Evolutionary conservation across 192 early-diverging fungal species (phyloP).

Genomic region (Spinellus fusiger): DNA sequence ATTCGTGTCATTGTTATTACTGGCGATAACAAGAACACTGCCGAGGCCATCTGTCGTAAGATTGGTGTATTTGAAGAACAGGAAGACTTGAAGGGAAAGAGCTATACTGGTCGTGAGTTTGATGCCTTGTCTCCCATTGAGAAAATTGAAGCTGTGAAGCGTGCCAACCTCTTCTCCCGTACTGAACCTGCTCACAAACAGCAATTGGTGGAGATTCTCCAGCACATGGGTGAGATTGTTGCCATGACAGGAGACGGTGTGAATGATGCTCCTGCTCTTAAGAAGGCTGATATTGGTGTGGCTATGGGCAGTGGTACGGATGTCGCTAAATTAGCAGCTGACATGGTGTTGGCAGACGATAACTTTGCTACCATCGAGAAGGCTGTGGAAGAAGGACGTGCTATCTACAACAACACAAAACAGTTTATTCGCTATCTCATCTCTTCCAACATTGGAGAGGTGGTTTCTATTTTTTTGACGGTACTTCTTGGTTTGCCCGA

Average conservation of each 20-base stretch:
- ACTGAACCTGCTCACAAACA: conserved; percentile 95
- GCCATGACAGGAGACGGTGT: conserved; percentile 99
- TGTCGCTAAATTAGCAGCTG: conserved; percentile 95
- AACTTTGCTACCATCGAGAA: conserved; percentile 98
- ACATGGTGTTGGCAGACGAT: conserved; percentile 97
- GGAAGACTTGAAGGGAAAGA: conserved; percentile 59
- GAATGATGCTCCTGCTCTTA: conserved; percentile 96
- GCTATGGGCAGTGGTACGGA: conserved; percentile 99
- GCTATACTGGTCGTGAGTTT: conserved; percentile 94
- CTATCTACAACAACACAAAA: conserved; percentile 99
- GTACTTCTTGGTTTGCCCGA: conserved; percentile 96
- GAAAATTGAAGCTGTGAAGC: conserved; percentile 64
- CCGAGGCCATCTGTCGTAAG: conserved; percentile 89
- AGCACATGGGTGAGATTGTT: conserved; percentile 75
- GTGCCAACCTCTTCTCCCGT: conserved; percentile 85
- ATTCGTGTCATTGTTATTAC: conserved; percentile 98
- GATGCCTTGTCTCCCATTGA: conserved; percentile 72
- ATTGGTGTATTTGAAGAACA: conserved; percentile 85
- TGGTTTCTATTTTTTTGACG: conserved; percentile 95
- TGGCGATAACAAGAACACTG: conserved; percentile 96
- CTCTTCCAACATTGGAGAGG: conserved; percentile 98
- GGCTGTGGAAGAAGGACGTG: conserved; percentile 96
- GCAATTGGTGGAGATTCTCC: conserved; percentile 88
- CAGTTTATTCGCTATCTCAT: conserved; percentile 99
- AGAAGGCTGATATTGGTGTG: conserved; percentile 97